Conservation (phyloP, 2,329 filamentous ascomycete species). For the Colletotrichum kahawae region DNA sequence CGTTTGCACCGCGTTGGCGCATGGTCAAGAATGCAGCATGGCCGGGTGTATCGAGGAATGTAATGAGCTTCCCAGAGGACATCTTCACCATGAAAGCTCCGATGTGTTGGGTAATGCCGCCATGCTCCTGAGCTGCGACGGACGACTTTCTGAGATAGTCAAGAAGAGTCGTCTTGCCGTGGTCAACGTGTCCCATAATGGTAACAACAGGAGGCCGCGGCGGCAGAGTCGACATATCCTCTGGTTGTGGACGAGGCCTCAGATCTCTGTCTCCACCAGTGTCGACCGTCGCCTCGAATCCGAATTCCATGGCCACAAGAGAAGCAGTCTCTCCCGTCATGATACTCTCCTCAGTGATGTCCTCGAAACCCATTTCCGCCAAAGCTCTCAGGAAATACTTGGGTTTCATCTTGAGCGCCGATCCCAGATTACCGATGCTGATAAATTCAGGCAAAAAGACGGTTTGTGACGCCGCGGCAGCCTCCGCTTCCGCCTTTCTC, state of each 20-base stretch:
- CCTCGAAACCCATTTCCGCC: constrained; percentile 87
- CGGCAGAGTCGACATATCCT: constrained; percentile 72
- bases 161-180: constrained; percentile 95
- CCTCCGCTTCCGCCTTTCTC: constrained; percentile 43
- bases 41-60: constrained; percentile 95
- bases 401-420: constrained; percentile 72
- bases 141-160: constrained; percentile 94
- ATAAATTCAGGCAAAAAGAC: constrained; percentile 92
- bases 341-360: constrained; percentile 80
- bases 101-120: constrained; percentile 98
- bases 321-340: constrained; percentile 90
- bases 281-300: constrained; percentile 84
- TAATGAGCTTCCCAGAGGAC: constrained; percentile 86
- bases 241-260: constrained; percentile 68
- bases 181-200: constrained; percentile 99
- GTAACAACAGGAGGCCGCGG: constrained; percentile 90
- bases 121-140: constrained; percentile 88
- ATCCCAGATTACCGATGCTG: constrained; percentile 81
- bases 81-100: constrained; percentile 94
- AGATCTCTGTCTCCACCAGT: constrained; percentile 72
- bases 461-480: constrained; percentile 38
- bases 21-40: constrained; percentile 96
- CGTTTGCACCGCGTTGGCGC: constrained; percentile 92
- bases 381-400: constrained; percentile 77
- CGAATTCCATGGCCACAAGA: constrained; percentile 90